Percentiles rank a stretch among this genome's conserved stretches.
Evolutionary conservation across 2,329 filamentous ascomycete genomes (phyloP).

Genomic region (Claviceps sp.): DNA sequence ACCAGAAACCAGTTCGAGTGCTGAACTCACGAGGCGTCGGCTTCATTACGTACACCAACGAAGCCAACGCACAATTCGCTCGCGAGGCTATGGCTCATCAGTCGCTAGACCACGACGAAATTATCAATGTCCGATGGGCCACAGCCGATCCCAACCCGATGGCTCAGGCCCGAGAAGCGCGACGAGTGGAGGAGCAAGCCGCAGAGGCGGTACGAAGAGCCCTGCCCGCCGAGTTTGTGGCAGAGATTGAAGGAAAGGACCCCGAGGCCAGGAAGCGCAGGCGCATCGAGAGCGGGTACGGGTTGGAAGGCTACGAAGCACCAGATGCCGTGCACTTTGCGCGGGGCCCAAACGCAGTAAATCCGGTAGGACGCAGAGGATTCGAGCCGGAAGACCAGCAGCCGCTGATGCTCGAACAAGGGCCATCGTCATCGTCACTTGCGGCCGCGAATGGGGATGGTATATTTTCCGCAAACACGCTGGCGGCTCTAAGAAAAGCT

Average conservation of each 20-base stretch:
- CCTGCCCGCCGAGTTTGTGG: conserved; percentile 78
- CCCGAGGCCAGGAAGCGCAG: conserved; percentile 76
- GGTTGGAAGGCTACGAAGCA: conserved; percentile 80
- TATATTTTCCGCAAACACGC: conserved; percentile 70
- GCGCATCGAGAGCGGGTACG: conserved; percentile 81
- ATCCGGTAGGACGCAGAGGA: conserved; percentile 42
- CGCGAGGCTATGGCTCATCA: conserved; percentile 96
- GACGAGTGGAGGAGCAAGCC: conserved; percentile 85
- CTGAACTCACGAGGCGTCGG: conserved; percentile 81
- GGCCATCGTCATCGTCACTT: conserved; percentile 22
- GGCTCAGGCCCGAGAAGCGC: conserved; percentile 82
- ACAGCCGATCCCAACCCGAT: conserved; percentile 93
- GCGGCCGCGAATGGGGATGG: conserved; percentile 33
- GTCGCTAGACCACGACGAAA: conserved; percentile 77
- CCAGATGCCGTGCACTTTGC: conserved; percentile 92
- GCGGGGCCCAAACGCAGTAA: conserved; percentile 55
- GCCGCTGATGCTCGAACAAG: conserved; percentile 42
- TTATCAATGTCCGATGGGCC: conserved; percentile 93
- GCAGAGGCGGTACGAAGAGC: conserved; percentile 85
- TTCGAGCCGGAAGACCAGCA: conserved; percentile 52
- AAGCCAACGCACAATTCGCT: conserved; percentile 79
- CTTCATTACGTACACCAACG: conserved; percentile 88
- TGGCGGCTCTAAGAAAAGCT: conserved; percentile 59
- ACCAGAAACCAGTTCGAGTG: conserved; percentile 44
- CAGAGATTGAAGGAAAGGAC: conserved; percentile 85